These are phyloP conservation scores for Fusarium haematococcum DNA, from an alignment of 2,329 filamentous ascomycete species.

Conservation along the genomic window DNA sequence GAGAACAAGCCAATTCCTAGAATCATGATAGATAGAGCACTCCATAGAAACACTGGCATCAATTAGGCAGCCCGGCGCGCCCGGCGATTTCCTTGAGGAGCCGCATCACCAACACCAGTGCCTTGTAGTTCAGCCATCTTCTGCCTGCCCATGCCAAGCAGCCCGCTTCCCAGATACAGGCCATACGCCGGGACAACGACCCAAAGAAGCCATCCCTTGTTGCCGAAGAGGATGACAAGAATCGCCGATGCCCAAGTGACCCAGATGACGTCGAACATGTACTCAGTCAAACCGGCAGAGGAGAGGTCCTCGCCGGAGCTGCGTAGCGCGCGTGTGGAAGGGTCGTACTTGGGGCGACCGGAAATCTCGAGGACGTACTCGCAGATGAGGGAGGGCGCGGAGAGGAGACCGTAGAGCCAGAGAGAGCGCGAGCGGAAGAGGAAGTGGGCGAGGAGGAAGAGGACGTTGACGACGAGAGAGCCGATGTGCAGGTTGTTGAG, in stretches of 20 bases:
- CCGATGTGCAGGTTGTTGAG: conserved; percentile 87
- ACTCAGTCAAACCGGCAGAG: conserved; percentile 90
- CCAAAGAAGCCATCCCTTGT: conserved; percentile 76
- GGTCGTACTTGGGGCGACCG: conserved; percentile 80
- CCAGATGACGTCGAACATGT: conserved; percentile 97
- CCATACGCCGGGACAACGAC: conserved; percentile 67
- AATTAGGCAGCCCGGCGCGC: conserved; percentile 65
- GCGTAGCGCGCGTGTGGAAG: conserved; percentile 74
- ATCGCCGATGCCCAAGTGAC: conserved; percentile 87
- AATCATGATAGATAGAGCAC: conserved; percentile 9
- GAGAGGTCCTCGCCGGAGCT: conserved; percentile 88
- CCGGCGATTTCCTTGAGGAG: conserved; percentile 62
- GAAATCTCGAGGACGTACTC: conserved; percentile 88
- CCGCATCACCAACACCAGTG: conserved; percentile 48
- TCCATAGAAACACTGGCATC: conserved; percentile 8
- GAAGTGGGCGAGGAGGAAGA: conserved; percentile 81
- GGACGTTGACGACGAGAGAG: conserved; percentile 75
- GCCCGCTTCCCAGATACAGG: conserved; percentile 64
- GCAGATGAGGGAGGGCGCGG: conserved; percentile 79
- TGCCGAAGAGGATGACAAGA: conserved; percentile 81
- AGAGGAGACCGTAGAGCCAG: conserved; percentile 77
- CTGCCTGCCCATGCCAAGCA: conserved; percentile 66
- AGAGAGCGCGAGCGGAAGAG: conserved; percentile 74
- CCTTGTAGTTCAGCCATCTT: conserved; percentile 62
- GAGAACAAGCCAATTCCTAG: conserved; percentile 7